Evolutionary conservation across 352 stramenopile species (phyloP).

Genomic region (Phytopythium ostracodes): DNA sequence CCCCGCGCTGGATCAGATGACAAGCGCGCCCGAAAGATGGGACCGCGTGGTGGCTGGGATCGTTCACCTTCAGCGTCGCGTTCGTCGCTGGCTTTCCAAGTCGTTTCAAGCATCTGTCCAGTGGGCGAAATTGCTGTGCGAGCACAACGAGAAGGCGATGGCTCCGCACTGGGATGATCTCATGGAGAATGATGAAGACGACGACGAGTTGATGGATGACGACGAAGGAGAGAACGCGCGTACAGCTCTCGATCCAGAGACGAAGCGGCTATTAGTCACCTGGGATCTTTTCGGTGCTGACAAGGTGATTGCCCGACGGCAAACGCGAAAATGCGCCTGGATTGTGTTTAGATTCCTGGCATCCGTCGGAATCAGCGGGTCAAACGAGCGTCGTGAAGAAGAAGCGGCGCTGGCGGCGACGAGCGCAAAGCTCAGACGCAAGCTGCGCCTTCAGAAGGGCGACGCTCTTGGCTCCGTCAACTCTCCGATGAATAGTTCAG

Average conservation of each 20-base stretch:
- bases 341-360: constrained; percentile 81
- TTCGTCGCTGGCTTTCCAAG: constrained; percentile 24
- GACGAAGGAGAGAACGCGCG: constrained; percentile 9
- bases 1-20: constrained; percentile 29
- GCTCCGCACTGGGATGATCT: constrained; percentile 15
- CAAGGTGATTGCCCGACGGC: constrained; percentile 62
- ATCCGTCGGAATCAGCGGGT: constrained; percentile 63
- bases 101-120: constrained; percentile 21
- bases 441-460: constrained; percentile 49
- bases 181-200: constrained; percentile 25
- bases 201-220: constrained; percentile 20
- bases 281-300: constrained; percentile 63
- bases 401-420: constrained; percentile 66
- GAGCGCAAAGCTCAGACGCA: constrained; percentile 68
- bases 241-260: constrained; percentile 6
- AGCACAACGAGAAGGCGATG: constrained; percentile 32
- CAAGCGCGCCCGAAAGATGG: constrained; percentile 20
- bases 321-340: constrained; percentile 67
- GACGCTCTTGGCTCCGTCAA: constrained; percentile 13
- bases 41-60: constrained; percentile 20
- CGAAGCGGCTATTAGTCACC: constrained; percentile 26
- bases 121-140: constrained; percentile 37
- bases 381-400: constrained; percentile 62
- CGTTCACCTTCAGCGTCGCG: constrained; percentile 29
- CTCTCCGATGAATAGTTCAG: constrained; percentile 18